phyloP scores from a whole-genome alignment of 371 early-diverging fungal species.

The Syncephalastrum racemosum region DNA sequence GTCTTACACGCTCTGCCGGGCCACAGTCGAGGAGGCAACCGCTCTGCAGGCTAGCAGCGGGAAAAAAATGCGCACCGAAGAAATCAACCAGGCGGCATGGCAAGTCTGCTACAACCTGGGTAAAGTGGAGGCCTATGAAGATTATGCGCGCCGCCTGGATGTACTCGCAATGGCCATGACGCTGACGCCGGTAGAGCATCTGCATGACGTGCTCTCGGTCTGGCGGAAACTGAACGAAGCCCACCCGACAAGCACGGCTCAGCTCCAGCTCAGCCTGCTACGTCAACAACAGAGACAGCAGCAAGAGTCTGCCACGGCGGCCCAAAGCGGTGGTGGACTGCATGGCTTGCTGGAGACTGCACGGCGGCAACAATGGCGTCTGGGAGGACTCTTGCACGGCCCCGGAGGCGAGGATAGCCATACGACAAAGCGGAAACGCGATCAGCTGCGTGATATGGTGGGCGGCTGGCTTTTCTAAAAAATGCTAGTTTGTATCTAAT shows the following conservation, averaged over 20 bases:
- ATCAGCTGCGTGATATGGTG: constrained; percentile 19
- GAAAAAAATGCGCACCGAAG: constrained; percentile 26
- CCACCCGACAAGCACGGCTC: constrained; percentile 17
- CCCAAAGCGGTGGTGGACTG: not conserved
- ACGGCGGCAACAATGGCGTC: constrained; percentile 11
- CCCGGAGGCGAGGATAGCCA: constrained; percentile 10
- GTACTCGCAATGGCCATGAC: constrained; percentile 63
- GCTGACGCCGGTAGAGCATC: constrained; percentile 58
- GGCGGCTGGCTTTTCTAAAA: constrained; percentile 18
- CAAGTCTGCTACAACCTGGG: constrained; percentile 56
- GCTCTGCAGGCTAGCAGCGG: constrained; percentile 3
- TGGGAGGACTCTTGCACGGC: constrained; percentile 8
- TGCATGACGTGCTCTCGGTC: constrained; percentile 52
- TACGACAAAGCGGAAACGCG: constrained; percentile 14
- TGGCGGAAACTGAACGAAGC: constrained; percentile 56
- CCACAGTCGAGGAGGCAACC: constrained; percentile 39
- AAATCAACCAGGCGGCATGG: constrained; percentile 56
- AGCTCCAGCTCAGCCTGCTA: constrained; percentile 6
- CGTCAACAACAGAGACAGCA: too few species aligned
- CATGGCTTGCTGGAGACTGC: constrained; percentile 14
- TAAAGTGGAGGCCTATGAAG: constrained; percentile 39
- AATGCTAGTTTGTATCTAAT: not conserved
- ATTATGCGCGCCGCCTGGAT: constrained; percentile 49
- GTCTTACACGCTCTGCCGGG: constrained; percentile 54
- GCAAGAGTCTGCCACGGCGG: too few species aligned